Evolutionary conservation across 352 stramenopile species (phyloP).

Genomic region (Globisporangium barbulae): DNA sequence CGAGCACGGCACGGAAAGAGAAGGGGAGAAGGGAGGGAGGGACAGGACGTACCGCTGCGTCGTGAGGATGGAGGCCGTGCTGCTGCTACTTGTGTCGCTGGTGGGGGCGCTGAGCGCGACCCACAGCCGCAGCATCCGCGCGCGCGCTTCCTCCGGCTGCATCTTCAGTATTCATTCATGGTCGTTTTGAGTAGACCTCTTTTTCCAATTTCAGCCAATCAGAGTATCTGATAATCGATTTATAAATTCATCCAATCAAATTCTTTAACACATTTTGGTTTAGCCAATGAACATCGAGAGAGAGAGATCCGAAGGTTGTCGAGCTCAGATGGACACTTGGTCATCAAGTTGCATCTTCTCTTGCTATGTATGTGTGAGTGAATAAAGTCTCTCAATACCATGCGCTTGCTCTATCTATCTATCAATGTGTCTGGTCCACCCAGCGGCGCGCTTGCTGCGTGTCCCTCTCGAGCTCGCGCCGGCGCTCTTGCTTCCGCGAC

Average conservation of each 20-base stretch:
- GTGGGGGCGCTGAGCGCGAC: conserved; percentile 16
- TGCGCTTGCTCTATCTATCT: conserved; percentile 5
- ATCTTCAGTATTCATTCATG: conserved; percentile 13
- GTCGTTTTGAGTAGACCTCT: background rate
- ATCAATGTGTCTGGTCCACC: background rate
- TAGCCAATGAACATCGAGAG: too few species aligned
- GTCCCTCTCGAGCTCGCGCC: conserved; percentile 40
- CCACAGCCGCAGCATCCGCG: conserved; percentile 65
- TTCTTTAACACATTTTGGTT: too few species aligned
- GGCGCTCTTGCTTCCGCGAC: conserved; percentile 35
- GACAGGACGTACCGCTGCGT: conserved; percentile 35
- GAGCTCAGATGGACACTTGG: background rate
- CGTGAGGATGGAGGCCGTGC: conserved; percentile 43
- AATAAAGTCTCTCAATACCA: background rate
- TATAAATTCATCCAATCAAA: background rate
- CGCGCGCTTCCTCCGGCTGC: conserved; percentile 36
- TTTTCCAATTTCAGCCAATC: conserved; percentile 1
- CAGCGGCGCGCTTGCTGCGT: conserved; percentile 26
- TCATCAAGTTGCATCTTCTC: background rate
- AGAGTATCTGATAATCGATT: background rate
- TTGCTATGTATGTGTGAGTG: background rate
- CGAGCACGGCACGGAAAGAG: background rate
- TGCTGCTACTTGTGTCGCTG: conserved; percentile 5
- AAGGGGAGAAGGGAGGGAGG: background rate
- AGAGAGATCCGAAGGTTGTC: too few species aligned